Evolutionary conservation across 805 yeast species (phyloP).

Genomic region (Kodamaea kaohsiungensis): DNA sequence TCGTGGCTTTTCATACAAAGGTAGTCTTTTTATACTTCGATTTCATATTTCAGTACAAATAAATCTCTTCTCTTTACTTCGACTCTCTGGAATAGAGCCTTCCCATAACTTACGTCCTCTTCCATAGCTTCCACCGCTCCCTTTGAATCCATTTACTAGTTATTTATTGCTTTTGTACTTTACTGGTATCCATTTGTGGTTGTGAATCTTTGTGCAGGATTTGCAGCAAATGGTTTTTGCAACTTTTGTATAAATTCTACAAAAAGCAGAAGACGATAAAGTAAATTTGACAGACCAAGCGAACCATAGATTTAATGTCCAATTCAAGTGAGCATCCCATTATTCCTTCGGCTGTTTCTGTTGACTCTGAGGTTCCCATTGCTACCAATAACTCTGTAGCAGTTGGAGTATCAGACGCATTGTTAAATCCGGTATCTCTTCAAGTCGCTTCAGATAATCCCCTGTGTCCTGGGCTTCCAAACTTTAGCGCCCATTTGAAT

Average conservation of each 20-base stretch:
- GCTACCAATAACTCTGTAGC: background rate
- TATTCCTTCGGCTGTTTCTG: background rate
- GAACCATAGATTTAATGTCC: conserved; percentile 1
- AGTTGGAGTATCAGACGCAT: background rate
- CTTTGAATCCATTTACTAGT: background rate
- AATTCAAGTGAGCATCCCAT: background rate
- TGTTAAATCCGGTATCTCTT: background rate
- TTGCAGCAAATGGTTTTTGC: background rate
- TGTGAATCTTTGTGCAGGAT: background rate
- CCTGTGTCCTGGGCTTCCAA: conserved; percentile 6
- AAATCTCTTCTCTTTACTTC: too few species aligned
- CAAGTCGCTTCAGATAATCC: background rate
- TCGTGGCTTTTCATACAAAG: too few species aligned
- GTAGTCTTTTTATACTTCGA: too few species aligned
- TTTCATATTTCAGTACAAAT: too few species aligned
- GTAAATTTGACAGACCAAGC: background rate
- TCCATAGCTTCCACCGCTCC: too few species aligned
- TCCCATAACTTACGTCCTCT: too few species aligned
- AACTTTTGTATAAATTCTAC: background rate
- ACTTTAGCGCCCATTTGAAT: conserved; percentile 6
- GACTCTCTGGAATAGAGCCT: too few species aligned
- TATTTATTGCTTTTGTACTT: background rate
- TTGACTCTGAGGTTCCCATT: background rate
- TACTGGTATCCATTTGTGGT: background rate
- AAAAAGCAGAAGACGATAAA: background rate